phyloP scores from a whole-genome alignment of 345 rosid species.

The Arabidopsis suecica region DNA sequence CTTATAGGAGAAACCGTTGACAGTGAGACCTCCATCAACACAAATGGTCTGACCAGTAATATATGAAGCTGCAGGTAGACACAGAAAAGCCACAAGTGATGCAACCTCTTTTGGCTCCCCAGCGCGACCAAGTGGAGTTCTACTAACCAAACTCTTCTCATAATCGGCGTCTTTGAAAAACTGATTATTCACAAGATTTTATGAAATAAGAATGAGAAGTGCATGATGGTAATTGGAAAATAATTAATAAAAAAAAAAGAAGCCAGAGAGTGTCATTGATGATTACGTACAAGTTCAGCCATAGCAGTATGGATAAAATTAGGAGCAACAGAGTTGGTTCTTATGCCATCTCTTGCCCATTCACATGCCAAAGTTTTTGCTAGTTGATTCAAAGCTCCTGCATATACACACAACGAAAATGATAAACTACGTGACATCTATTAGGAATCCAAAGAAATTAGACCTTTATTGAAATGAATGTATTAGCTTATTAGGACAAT shows the following conservation, averaged over 20 bases:
- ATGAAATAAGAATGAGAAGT: background rate
- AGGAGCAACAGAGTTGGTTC: constrained; percentile 30
- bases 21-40: constrained; percentile 35
- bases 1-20: constrained; percentile 25
- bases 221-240: background rate
- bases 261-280: background rate
- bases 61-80: constrained; percentile 30
- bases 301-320: background rate
- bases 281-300: constrained; percentile 12
- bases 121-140: constrained; percentile 32
- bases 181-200: constrained; percentile 12
- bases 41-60: constrained; percentile 40
- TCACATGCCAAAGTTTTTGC: constrained; percentile 32
- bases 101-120: constrained; percentile 29
- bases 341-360: constrained; percentile 34
- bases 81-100: constrained; percentile 25
- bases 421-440: background rate
- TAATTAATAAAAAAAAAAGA: background rate
- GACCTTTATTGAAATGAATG: too few species aligned
- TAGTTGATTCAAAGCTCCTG: constrained; percentile 30
- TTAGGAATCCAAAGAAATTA: background rate
- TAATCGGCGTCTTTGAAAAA: background rate
- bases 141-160: background rate
- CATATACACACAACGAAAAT: background rate
- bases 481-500: background rate